Evolutionary conservation across 2,329 filamentous ascomycete genomes (phyloP).

Genomic region (Aspergillus brasiliensis): DNA sequence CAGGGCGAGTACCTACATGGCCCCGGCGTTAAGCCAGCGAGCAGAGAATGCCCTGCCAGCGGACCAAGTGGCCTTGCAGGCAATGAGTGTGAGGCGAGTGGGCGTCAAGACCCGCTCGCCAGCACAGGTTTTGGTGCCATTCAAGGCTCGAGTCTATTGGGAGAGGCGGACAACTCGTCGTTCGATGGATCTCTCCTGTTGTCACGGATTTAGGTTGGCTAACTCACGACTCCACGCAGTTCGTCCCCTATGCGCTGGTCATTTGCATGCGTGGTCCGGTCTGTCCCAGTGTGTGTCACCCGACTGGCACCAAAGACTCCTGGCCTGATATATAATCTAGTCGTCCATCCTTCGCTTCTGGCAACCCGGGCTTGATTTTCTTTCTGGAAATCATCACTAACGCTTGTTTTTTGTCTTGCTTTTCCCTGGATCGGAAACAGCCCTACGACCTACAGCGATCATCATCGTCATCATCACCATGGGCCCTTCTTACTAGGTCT

Average conservation of each 20-base stretch:
- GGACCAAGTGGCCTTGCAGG: slow-evolving; percentile 31
- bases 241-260: slow-evolving; percentile 24
- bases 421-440: slow-evolving; percentile 1
- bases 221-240: slow-evolving; percentile 25
- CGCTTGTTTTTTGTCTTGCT: not conserved
- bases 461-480: slow-evolving; percentile 15
- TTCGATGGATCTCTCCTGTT: slow-evolving; percentile 20
- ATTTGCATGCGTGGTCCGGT: slow-evolving; percentile 25
- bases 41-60: slow-evolving; percentile 7
- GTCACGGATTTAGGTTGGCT: slow-evolving; percentile 20
- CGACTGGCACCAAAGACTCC: slow-evolving; percentile 12
- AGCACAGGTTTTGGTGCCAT: slow-evolving; percentile 19
- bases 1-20: slow-evolving; percentile 23
- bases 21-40: slow-evolving; percentile 15
- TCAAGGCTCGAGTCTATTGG: not conserved
- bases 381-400: not conserved
- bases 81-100: slow-evolving; percentile 24
- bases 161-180: slow-evolving; percentile 15
- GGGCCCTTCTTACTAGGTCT: slow-evolving; percentile 9
- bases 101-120: slow-evolving; percentile 25
- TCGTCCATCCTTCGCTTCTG: slow-evolving; percentile 6
- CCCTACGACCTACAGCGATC: slow-evolving; percentile 1
- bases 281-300: slow-evolving; percentile 13
- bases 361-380: not conserved
- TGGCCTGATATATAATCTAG: slow-evolving; percentile 11